These are phyloP conservation scores for Penicillium sp. DNA, from an alignment of 2,329 filamentous ascomycete genomes.

Conservation along the genomic window DNA sequence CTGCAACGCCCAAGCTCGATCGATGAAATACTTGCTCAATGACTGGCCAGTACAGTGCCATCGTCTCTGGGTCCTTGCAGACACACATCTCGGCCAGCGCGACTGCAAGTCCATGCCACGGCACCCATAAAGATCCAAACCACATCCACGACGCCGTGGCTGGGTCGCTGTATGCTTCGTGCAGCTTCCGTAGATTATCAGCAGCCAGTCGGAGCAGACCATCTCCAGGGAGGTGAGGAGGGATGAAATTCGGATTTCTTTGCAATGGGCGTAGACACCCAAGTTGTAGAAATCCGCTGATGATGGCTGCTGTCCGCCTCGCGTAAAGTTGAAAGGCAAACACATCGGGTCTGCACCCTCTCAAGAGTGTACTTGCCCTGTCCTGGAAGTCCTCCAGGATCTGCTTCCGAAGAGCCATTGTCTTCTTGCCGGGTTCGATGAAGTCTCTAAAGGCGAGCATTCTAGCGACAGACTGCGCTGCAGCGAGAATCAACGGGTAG, in stretches of 20 bases:
- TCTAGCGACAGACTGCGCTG: slow-evolving; percentile 22
- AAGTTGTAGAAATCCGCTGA: slow-evolving; percentile 27
- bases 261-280: slow-evolving; percentile 27
- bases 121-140: slow-evolving; percentile 28
- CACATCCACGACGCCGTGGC: slow-evolving; percentile 23
- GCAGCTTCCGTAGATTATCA: slow-evolving; percentile 20
- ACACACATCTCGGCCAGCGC: slow-evolving; percentile 31
- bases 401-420: slow-evolving; percentile 24
- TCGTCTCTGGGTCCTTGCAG: slow-evolving; percentile 22
- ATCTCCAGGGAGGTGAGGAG: slow-evolving; percentile 22
- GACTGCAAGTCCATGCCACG: slow-evolving; percentile 32
- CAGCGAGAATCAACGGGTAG: slow-evolving; percentile 20
- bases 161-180: slow-evolving; percentile 21
- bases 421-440: slow-evolving; percentile 19
- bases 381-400: slow-evolving; percentile 24
- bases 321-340: slow-evolving; percentile 27
- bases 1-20: slow-evolving; percentile 23
- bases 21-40: slow-evolving; percentile 23
- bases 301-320: slow-evolving; percentile 17
- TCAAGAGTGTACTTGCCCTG: slow-evolving; percentile 16
- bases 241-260: slow-evolving; percentile 20
- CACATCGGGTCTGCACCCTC: slow-evolving; percentile 17
- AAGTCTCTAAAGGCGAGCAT: slow-evolving; percentile 25
- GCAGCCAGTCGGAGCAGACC: slow-evolving; percentile 25
- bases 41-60: slow-evolving; percentile 23